Evolutionary conservation across 148 eudicot species (phyloP), one percentile per base, ranked within the genome.

Genomic region (Persicaria tinctoria): DNA sequence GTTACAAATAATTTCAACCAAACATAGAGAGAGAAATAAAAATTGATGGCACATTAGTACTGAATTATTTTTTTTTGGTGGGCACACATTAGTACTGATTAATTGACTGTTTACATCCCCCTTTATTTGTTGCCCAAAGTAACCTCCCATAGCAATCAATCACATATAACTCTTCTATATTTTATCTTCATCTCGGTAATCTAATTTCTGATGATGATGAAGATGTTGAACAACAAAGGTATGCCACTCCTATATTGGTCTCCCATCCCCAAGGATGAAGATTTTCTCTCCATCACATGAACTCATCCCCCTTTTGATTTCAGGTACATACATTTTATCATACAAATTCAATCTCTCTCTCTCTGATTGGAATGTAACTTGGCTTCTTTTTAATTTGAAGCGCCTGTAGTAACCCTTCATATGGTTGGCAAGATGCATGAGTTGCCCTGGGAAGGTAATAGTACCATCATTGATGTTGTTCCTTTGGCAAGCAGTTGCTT

Each of bases 361-460:
- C 27, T 23, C 0, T 32, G 41, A 32, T 32, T 1, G 41, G 41
- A 32, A 32, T 32, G 41, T 32, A 32, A 32, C 3, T 2, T 66
- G 10, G 6, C 32, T 55, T 17, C 6, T 63, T 63, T 2, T 62
- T 57, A 1, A 32, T 41, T 66, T 66, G 48, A 66, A 66, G 70
- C 48, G 70, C 46, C n/a, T 66, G 18, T 14, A 23, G 27, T 23
- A 66, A 41, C 6, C 46, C 5, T 5, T 41, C 38, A 12, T 66
- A 7, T 66, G 70, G 70, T 41, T 66, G 47, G 70, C 47, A 66
- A 66, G 70, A 66, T 41, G 27, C 27, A 23, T 23, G 70, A 66
- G 18, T 66, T 38, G 3, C 5, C 47, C 18, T 66, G 41, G 1
- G 70, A 66, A 66, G 70, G 48, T 3, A 66, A 18, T 66, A 41